Evolutionary conservation across 2,329 filamentous ascomycete genomes (phyloP).

Genomic region (Chaetomium strumarium): DNA sequence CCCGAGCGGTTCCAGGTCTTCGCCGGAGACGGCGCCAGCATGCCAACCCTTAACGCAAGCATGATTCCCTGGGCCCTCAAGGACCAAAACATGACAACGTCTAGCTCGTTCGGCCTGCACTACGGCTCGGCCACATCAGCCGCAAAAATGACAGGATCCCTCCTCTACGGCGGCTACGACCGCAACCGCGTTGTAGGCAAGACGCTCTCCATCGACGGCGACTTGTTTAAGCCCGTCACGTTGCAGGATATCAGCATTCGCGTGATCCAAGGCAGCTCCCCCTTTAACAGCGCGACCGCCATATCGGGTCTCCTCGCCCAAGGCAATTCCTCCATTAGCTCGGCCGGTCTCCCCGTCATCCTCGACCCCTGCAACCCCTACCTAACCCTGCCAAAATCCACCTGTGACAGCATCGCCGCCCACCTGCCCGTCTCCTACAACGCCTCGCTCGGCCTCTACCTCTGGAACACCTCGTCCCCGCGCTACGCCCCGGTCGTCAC

Average conservation of each 20-base stretch:
- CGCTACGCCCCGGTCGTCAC: not conserved
- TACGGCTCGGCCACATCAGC: not conserved
- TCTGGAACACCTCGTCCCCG: constrained; percentile 9
- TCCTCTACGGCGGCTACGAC: constrained; percentile 11
- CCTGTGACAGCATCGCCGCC: constrained; percentile 4
- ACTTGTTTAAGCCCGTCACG: not conserved
- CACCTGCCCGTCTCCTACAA: constrained; percentile 7
- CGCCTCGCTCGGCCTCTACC: constrained; percentile 6
- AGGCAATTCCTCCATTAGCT: not conserved
- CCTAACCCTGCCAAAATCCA: constrained; percentile 1
- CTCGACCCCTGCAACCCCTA: constrained; percentile 8
- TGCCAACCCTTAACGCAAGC: not conserved
- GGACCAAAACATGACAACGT: not conserved
- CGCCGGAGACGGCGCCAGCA: not conserved
- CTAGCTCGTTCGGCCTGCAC: constrained; percentile 6
- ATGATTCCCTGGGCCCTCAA: constrained; percentile 7
- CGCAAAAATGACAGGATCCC: constrained; percentile 2
- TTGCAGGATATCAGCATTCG: not conserved
- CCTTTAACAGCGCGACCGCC: not conserved
- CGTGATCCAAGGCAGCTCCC: constrained; percentile 6
- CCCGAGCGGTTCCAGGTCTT: not conserved
- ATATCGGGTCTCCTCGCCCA: not conserved
- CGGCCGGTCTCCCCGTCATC: not conserved
- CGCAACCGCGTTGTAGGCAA: constrained; percentile 2
- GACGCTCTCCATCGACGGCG: not conserved